These are phyloP conservation scores for Dorcoceras hygrometricum DNA, from an alignment of 257 asterid species.

Conservation along the genomic window DNA sequence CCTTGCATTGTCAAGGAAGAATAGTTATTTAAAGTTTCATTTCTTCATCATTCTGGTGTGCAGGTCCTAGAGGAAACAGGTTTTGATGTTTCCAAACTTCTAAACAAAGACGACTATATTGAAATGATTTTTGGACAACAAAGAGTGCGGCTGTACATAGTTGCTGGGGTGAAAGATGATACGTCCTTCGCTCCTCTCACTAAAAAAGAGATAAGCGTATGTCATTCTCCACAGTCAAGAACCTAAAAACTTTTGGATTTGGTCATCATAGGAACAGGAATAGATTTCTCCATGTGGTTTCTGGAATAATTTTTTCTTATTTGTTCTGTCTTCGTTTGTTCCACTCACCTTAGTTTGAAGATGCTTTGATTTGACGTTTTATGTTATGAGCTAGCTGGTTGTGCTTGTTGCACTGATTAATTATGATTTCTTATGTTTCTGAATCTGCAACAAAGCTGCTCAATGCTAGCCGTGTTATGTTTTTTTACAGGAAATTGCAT, in stretches of 20 bases:
- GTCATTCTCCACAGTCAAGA: slow-evolving; percentile 27
- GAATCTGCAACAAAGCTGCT: slow-evolving; percentile 8
- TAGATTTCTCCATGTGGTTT: slow-evolving; percentile 4
- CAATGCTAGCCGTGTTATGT: neutral
- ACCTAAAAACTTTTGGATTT: neutral
- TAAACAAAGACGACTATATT: slow-evolving; percentile 60
- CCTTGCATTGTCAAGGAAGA: neutral
- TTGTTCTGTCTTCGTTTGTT: neutral
- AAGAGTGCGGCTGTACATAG: slow-evolving; percentile 79
- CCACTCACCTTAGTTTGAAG: neutral
- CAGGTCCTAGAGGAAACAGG: slow-evolving; percentile 93
- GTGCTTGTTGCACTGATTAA: neutral
- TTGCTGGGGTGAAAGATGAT: slow-evolving; percentile 74
- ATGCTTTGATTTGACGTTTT: slow-evolving; percentile 2
- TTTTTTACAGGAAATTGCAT: slow-evolving; percentile 75
- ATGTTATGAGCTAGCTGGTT: neutral
- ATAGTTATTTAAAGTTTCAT: neutral
- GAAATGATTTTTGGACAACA: slow-evolving; percentile 87
- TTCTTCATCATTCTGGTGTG: slow-evolving; percentile 28
- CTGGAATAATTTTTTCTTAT: neutral
- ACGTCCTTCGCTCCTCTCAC: slow-evolving; percentile 80
- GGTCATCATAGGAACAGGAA: slow-evolving; percentile 6
- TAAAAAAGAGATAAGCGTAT: slow-evolving; percentile 85
- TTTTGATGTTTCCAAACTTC: slow-evolving; percentile 71
- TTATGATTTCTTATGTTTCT: neutral